Evolutionary conservation across 2,329 filamentous ascomycete species (phyloP).

Genomic region (Sodiomyces alkalinus): DNA sequence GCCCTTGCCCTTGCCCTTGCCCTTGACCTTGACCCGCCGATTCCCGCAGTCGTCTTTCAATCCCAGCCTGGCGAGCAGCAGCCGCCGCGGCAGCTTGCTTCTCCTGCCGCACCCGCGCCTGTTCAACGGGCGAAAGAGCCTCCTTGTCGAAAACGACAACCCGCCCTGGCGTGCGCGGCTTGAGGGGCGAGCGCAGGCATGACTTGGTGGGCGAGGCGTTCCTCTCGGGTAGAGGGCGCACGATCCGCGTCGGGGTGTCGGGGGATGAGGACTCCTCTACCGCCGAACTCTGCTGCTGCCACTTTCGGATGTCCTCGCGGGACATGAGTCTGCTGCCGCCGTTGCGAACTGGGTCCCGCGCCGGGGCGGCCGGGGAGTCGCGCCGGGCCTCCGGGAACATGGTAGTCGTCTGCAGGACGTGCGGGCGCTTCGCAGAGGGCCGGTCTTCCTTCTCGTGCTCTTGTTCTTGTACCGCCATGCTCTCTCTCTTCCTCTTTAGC

Average conservation of each 20-base stretch:
- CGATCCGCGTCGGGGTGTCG: conserved; percentile 21
- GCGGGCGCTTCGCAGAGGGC: conserved; percentile 5
- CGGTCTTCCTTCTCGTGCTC: conserved; percentile 4
- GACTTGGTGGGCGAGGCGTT: conserved; percentile 42
- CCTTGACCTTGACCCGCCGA: too few species aligned
- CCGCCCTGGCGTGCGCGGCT: conserved; percentile 40
- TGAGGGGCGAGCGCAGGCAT: conserved; percentile 39
- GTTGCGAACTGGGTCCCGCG: neutral
- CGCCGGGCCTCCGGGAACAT: conserved; percentile 20
- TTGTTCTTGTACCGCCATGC: conserved; percentile 1
- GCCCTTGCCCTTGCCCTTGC: too few species aligned
- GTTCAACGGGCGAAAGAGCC: conserved; percentile 28
- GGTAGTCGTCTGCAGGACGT: conserved; percentile 18
- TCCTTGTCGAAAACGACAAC: conserved; percentile 43
- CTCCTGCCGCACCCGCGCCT: conserved; percentile 15
- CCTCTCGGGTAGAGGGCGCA: conserved; percentile 32
- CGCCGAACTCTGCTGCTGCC: conserved; percentile 23
- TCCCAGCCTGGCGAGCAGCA: too few species aligned
- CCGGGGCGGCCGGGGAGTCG: neutral
- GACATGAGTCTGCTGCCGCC: conserved; percentile 10
- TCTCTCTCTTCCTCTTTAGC: conserved; percentile 5
- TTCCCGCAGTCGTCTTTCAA: too few species aligned
- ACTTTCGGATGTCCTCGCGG: conserved; percentile 23
- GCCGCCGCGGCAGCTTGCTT: conserved; percentile 1
- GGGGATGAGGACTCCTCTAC: conserved; percentile 21